Conservation (phyloP, 2,329 filamentous ascomycete species). For the Hypoxylon sp. region DNA sequence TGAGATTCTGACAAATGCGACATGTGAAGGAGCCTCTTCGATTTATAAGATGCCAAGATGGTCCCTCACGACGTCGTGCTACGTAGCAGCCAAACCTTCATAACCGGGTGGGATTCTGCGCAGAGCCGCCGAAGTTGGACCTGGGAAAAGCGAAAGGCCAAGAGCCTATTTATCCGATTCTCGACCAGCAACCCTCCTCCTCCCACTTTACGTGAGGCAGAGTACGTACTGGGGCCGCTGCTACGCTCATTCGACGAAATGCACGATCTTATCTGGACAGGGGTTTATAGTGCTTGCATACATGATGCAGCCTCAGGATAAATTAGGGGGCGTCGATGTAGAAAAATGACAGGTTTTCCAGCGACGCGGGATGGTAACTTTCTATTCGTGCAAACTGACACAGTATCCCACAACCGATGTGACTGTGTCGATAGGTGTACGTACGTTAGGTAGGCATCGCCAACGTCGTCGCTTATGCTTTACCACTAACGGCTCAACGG, state of each 20-base stretch:
- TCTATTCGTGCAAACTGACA: slow-evolving; percentile 4
- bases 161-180: slow-evolving; percentile 43
- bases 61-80: slow-evolving; percentile 22
- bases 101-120: slow-evolving; percentile 35
- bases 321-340: slow-evolving; percentile 36
- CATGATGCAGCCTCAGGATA: slow-evolving; percentile 44
- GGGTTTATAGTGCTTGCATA: slow-evolving; percentile 37
- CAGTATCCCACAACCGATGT: slow-evolving; percentile 27
- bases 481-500: slow-evolving; percentile 12
- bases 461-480: slow-evolving; percentile 13
- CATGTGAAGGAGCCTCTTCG: slow-evolving; percentile 42
- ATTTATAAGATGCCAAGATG: slow-evolving; percentile 44
- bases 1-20: slow-evolving; percentile 42
- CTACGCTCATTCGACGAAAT: slow-evolving; percentile 20
- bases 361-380: slow-evolving; percentile 22
- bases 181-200: slow-evolving; percentile 14
- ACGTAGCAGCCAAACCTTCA: slow-evolving; percentile 20
- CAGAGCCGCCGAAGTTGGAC: slow-evolving; percentile 44
- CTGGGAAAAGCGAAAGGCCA: slow-evolving; percentile 38
- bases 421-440: slow-evolving; percentile 13
- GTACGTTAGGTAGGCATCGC: slow-evolving; percentile 2
- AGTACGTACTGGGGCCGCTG: background rate
- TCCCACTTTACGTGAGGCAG: slow-evolving; percentile 25
- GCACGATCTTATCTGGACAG: slow-evolving; percentile 33
- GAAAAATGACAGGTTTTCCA: slow-evolving; percentile 11